Percentiles rank a stretch among this genome's conserved stretches.
Conservation (phyloP, 345 rosid genomes). For the Garcia nutans region DNA sequence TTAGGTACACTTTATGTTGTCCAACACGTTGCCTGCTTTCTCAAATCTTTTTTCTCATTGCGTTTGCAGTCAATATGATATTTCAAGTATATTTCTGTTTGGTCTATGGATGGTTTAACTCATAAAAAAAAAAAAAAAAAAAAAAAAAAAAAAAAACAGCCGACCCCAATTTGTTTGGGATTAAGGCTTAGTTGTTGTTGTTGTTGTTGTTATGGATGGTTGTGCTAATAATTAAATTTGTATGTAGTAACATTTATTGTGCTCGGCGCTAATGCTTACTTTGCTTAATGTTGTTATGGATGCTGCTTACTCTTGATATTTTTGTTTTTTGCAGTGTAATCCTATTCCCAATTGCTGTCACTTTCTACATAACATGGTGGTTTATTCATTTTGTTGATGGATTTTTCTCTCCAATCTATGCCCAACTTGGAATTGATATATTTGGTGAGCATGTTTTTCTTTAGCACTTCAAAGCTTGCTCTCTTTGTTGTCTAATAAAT, state of each 20-base stretch:
- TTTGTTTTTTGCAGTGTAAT: constrained; percentile 70
- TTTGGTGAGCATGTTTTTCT: constrained; percentile 57
- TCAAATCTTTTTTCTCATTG: no score
- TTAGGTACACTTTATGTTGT: no score
- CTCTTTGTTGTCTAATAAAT: not conserved
- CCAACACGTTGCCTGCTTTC: no score
- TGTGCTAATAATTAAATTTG: not conserved
- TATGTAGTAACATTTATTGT: not conserved
- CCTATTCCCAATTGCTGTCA: constrained; percentile 87
- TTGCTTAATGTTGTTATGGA: constrained; percentile 10
- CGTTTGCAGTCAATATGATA: no score
- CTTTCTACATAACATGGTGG: constrained; percentile 99
- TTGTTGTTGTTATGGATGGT: no score
- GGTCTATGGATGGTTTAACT: no score
- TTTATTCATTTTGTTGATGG: constrained; percentile 98
- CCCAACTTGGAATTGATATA: constrained; percentile 86
- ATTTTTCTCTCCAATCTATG: constrained; percentile 93
- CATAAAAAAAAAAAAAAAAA: no score
- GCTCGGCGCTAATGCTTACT: not conserved
- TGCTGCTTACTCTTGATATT: constrained; percentile 22
- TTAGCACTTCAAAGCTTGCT: not conserved
- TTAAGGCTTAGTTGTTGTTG: no score
- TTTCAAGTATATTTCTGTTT: no score
- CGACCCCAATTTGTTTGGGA: no score
- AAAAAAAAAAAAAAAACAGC: no score